These are phyloP conservation scores for Arthromyces matolae DNA, from an alignment of 768 basidiomycete species.

Conservation along the genomic window DNA sequence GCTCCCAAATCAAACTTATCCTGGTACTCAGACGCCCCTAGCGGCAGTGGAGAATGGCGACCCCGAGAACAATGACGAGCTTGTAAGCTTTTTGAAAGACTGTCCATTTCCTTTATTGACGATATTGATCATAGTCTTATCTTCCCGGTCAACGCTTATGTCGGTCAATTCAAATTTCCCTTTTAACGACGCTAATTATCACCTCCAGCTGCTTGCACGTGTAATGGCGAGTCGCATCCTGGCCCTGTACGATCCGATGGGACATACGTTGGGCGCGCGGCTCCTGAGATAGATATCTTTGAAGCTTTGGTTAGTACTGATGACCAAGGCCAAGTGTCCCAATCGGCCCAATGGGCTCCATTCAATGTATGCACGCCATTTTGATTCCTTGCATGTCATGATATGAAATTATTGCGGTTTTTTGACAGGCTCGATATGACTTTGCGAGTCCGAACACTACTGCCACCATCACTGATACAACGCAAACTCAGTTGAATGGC, in stretches of 20 bases:
- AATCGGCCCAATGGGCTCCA: constrained; percentile 53
- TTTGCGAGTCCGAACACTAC: constrained; percentile 56
- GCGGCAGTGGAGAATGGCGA: constrained; percentile 44
- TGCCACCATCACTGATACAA: constrained; percentile 43
- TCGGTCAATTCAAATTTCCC: constrained; percentile 12
- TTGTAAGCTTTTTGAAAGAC: constrained; percentile 26
- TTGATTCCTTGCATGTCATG: constrained; percentile 16
- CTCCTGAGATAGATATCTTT: constrained; percentile 71
- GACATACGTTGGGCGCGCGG: constrained; percentile 56
- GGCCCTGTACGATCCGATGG: constrained; percentile 44
- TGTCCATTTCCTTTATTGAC: not conserved
- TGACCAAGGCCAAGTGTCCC: constrained; percentile 39
- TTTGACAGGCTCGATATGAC: constrained; percentile 51
- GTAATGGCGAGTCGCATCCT: constrained; percentile 41
- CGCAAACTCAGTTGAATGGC: constrained; percentile 45
- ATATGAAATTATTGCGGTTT: constrained; percentile 15
- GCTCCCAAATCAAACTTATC: constrained; percentile 69
- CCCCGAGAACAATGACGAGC: constrained; percentile 35
- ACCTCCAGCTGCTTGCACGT: constrained; percentile 35
- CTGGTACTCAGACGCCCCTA: constrained; percentile 47
- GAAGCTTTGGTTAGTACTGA: constrained; percentile 45
- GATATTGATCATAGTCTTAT: constrained; percentile 43
- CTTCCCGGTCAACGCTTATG: constrained; percentile 59
- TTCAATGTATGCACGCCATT: constrained; percentile 54
- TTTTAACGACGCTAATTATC: not conserved